Base-by-base conservation (phyloP, 1,284 basidiomycete species). In the Hemileia vastatrix region DNA sequence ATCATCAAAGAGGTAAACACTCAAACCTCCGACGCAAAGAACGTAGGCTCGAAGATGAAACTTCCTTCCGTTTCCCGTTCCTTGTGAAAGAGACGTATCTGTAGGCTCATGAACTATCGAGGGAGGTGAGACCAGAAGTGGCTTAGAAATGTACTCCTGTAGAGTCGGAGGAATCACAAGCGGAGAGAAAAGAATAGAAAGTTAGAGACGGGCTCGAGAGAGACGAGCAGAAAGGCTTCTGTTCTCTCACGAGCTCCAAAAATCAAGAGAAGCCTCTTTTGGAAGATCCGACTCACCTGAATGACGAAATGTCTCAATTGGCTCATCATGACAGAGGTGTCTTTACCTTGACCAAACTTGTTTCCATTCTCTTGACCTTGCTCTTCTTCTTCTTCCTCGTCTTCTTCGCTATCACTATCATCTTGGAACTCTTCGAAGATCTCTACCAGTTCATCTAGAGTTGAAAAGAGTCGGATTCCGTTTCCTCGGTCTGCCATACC, bases 401-500 rank as follows among this genome's bases (percentile, higher is more conserved):
- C 68, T 18, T 68, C 65, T 15, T 80, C 80, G 15, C 79, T 78
- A 6, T 77, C 77, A 4, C 77, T 79, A 11, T 78, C 76, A 1
- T 82, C 81, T 66, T 95, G 90, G 69, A 96, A 96, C 55, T 83
- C 83, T 67, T 87, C 81, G 71, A 98, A 92, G 53, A 97, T 94
- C 1, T 76, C 74, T 65, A 83, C 80, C 65, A 98, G 78, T 43
- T 83, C 79, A 8, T 85, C 83, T 73, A 87, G 86, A 54, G 82
- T 86, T 57, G 87, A 84, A 76, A 98, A 97, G 57, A 98, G 79
- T 43, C 92, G 79, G 67, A 98, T 94, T 0, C 94, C 95, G 80
- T 91, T 89, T 2, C 92, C 95, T 58, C 91, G 83, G 79, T 98
- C 93, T 1, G 93, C 87, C 87, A 98, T 95, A 9, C 91, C 90